phyloP scores from a whole-genome alignment of 768 basidiomycete genomes.

The Serendipita sp. region DNA sequence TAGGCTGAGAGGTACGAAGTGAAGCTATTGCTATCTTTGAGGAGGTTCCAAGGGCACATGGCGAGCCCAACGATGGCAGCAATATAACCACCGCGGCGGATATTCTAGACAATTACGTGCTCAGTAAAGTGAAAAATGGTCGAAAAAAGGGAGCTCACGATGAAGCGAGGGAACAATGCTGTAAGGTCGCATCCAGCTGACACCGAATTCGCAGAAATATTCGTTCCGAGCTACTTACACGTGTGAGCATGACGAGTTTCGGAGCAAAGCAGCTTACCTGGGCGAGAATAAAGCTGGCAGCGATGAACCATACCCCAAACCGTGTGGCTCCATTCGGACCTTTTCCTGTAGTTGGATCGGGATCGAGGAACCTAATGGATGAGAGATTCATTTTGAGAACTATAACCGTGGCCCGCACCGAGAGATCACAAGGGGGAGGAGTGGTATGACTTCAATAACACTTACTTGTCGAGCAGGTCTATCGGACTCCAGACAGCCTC shows the following conservation, averaged over 20 bases:
- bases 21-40: constrained; percentile 58
- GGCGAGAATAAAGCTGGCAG: constrained; percentile 62
- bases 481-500: constrained; percentile 68
- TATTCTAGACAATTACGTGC: constrained; percentile 32
- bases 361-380: background rate
- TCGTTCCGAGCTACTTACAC: constrained; percentile 31
- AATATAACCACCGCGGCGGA: constrained; percentile 70
- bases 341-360: background rate
- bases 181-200: constrained; percentile 74
- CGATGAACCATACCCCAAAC: constrained; percentile 53
- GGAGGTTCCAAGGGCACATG: constrained; percentile 64
- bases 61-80: constrained; percentile 61
- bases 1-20: constrained; percentile 71
- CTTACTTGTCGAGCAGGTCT: constrained; percentile 49
- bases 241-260: too few relatives aligned
- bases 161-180: constrained; percentile 57
- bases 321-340: constrained; percentile 7
- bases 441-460: constrained; percentile 14
- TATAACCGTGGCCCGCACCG: too few relatives aligned
- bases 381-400: too few relatives aligned
- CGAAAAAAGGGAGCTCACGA: constrained; percentile 27
- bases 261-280: constrained; percentile 25
- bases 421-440: too few relatives aligned
- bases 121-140: constrained; percentile 1
- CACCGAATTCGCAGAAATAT: constrained; percentile 70